Base-by-base conservation (phyloP, 2,329 filamentous ascomycete genomes). In the Fonsecaea monophora region DNA sequence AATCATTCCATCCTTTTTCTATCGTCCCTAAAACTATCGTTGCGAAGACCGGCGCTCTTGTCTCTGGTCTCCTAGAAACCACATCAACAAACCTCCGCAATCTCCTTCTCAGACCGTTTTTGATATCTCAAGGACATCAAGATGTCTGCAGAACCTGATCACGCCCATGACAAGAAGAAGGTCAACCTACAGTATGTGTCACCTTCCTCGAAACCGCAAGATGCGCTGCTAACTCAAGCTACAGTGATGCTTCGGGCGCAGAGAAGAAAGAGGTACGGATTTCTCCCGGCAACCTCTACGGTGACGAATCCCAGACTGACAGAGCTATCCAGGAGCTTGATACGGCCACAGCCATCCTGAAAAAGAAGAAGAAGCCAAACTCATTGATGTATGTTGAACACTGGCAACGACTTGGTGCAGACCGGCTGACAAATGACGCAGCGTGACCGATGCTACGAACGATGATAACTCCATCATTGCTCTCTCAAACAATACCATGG, bases 311-410 rank as follows among this genome's bases (percentile, higher is more conserved):
- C 55, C 57, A 64, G 45, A 76, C 75, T 67, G 76, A 70, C 63
- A 15, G 4, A 4, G 12, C 34, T 30, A 2, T 55, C 5, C 59
- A 96, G 89, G 89, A 92, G 76, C 92, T 97, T 80, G 95, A 97
- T 78, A 92, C 90, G 70, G 89, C 95, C 61, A 99, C 95, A 54
- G 95, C 95, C 74, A 99, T 99, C 75, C 88, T 99, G 77, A 98
- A 97, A 86, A 98, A 98, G 88, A 99, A 99, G 91, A 99, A 99
- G 94, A 99, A 99, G 92, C 94, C 94, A 75, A 99, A 99, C 83
- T 96, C 94, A 78, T 83, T 99, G 80, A 96, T 99, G 93, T 96
- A 86, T 80, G 90, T 81, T 65, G 53, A 50, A 54, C 48, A 57
- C 4, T 15, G 42, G 10, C 48, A 18, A 54, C 38, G 54, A 32